Percentiles rank a stretch among this genome's conserved stretches.
Conservation (phyloP, 2,329 filamentous ascomycete genomes). For the Fusarium pininemorale region DNA sequence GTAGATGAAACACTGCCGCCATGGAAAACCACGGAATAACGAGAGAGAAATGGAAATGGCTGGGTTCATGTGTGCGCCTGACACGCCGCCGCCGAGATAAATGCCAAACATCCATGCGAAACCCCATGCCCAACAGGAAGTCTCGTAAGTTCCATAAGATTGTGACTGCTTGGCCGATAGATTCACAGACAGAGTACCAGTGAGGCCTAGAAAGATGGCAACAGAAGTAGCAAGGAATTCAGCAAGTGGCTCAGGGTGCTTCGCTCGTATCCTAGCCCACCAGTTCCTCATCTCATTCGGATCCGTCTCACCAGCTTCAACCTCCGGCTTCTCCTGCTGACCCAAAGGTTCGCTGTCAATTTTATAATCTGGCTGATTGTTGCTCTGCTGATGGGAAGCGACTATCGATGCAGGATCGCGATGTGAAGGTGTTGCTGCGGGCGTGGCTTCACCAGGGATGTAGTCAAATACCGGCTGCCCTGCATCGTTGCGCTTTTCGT, state of each 20-base stretch:
- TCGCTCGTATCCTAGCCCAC: constrained; percentile 35
- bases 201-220: constrained; percentile 29
- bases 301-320: constrained; percentile 18
- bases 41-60: constrained; percentile 49
- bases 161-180: constrained; percentile 22
- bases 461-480: constrained; percentile 22
- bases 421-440: background rate
- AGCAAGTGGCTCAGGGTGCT: constrained; percentile 34
- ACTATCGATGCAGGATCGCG: background rate
- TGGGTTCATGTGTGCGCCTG: constrained; percentile 47
- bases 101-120: constrained; percentile 42
- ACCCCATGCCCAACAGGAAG: constrained; percentile 38
- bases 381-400: background rate
- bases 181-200: constrained; percentile 28
- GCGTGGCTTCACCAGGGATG: background rate
- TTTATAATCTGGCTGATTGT: constrained; percentile 14
- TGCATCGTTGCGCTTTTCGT: constrained; percentile 16
- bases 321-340: constrained; percentile 11
- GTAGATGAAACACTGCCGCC: constrained; percentile 41
- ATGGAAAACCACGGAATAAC: constrained; percentile 50
- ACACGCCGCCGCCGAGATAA: constrained; percentile 40
- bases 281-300: constrained; percentile 34
- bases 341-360: constrained; percentile 32
- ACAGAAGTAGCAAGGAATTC: constrained; percentile 34
- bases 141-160: constrained; percentile 33